phyloP scores from a whole-genome alignment of 345 rosid genomes.

The Balakata baccata region DNA sequence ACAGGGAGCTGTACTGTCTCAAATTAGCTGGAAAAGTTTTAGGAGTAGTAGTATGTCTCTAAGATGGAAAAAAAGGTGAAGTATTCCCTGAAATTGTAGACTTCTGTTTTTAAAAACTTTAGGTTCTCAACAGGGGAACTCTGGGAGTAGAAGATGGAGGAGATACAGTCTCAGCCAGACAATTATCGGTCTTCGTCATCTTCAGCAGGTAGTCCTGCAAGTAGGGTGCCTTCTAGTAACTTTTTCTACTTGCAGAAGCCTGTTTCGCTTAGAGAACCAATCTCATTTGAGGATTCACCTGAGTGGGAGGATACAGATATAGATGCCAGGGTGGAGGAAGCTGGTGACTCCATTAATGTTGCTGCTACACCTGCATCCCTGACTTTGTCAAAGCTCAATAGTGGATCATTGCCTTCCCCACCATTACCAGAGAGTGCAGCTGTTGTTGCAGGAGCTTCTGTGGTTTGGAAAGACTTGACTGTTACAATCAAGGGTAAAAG shows the following conservation, averaged over 20 bases:
- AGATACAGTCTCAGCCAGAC: conserved; percentile 93
- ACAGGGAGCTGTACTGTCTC: too few relatives aligned
- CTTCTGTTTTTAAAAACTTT: conserved; percentile 16
- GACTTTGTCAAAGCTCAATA: conserved; percentile 80
- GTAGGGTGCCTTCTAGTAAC: conserved; percentile 91
- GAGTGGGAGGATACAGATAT: conserved; percentile 95
- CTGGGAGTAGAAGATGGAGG: conserved; percentile 60
- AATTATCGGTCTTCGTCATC: conserved; percentile 95
- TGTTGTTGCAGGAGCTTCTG: conserved; percentile 73
- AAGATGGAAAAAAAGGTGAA: conserved; percentile 17
- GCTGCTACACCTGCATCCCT: conserved; percentile 78
- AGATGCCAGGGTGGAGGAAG: conserved; percentile 70
- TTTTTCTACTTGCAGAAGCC: conserved; percentile 93
- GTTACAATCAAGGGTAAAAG: conserved; percentile 86
- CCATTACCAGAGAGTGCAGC: conserved; percentile 53
- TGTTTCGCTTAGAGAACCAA: conserved; percentile 83
- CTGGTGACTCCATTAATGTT: conserved; percentile 73
- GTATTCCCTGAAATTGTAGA: conserved; percentile 7
- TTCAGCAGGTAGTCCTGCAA: conserved; percentile 94
- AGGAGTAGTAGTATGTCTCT: background rate
- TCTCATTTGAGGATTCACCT: conserved; percentile 97
- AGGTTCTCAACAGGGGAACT: conserved; percentile 27
- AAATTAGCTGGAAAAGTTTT: too few relatives aligned
- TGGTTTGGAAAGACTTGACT: conserved; percentile 95
- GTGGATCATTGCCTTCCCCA: conserved; percentile 84